Conservation (phyloP, 306 rosid species). For the peach (Prunus persica) region DNA sequence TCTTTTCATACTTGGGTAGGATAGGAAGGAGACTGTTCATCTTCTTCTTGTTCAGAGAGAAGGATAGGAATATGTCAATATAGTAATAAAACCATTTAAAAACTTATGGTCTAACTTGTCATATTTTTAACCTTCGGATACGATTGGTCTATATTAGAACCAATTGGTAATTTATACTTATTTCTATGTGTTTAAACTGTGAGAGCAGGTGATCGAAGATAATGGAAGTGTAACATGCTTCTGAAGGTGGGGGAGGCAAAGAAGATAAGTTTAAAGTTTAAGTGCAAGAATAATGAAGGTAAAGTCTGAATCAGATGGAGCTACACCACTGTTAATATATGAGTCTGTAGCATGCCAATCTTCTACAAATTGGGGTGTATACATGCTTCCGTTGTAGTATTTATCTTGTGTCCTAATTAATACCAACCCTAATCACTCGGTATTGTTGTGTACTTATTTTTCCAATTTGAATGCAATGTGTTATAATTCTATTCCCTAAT, state of each 20-base stretch:
- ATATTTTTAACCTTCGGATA: background rate
- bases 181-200: background rate
- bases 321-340: constrained; percentile 41
- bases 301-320: background rate
- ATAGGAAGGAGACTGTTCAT: background rate
- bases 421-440: background rate
- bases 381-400: background rate
- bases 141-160: background rate
- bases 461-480: background rate
- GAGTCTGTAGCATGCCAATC: background rate
- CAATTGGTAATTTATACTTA: background rate
- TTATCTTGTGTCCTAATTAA: background rate
- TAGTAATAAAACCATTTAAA: background rate
- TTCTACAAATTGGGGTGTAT: background rate
- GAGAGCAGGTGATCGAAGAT: constrained; percentile 57
- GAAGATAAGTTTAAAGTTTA: constrained; percentile 63
- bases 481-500: background rate
- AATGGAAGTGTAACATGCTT: constrained; percentile 56
- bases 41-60: background rate
- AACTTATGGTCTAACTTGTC: background rate
- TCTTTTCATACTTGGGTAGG: background rate
- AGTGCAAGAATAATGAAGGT: constrained; percentile 68
- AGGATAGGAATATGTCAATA: background rate
- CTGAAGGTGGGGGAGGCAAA: constrained; percentile 54
- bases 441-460: background rate